These are phyloP conservation scores for Scopulariopsis brevicaulis DNA, from an alignment of 2,329 filamentous ascomycete genomes.

Conservation along the genomic window DNA sequence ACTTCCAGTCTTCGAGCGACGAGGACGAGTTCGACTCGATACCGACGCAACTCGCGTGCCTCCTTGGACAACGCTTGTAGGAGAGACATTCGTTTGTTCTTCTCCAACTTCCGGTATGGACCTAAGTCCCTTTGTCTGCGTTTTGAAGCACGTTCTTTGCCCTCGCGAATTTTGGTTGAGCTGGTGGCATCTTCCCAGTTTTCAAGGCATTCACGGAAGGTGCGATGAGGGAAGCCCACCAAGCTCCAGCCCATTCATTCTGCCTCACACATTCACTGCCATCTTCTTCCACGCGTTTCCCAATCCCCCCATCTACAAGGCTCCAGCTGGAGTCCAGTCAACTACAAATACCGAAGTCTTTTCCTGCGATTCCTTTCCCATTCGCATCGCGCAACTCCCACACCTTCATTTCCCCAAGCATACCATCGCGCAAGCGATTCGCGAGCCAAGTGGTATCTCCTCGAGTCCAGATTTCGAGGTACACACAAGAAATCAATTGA, in stretches of 20 bases:
- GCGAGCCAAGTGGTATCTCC: background rate
- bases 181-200: background rate
- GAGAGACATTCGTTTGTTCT: conserved; percentile 98
- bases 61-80: conserved; percentile 26
- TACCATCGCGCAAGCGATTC: background rate
- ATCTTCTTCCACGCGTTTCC: background rate
- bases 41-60: background rate
- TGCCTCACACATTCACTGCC: background rate
- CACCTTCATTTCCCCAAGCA: background rate
- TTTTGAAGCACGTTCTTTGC: background rate
- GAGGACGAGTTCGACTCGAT: background rate
- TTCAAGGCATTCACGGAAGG: background rate
- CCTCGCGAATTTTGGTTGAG: background rate
- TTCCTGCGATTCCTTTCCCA: background rate
- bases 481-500: background rate
- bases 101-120: conserved; percentile 68
- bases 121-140: background rate
- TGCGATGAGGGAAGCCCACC: background rate
- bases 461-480: background rate
- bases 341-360: background rate
- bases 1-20: background rate
- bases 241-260: background rate
- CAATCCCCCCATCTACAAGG: background rate
- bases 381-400: background rate
- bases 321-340: background rate